Percentiles rank a stretch among this genome's conserved stretches.
phyloP scores from a whole-genome alignment of 495 filamentous ascomycete species.

The Daldinia bambusicola region DNA sequence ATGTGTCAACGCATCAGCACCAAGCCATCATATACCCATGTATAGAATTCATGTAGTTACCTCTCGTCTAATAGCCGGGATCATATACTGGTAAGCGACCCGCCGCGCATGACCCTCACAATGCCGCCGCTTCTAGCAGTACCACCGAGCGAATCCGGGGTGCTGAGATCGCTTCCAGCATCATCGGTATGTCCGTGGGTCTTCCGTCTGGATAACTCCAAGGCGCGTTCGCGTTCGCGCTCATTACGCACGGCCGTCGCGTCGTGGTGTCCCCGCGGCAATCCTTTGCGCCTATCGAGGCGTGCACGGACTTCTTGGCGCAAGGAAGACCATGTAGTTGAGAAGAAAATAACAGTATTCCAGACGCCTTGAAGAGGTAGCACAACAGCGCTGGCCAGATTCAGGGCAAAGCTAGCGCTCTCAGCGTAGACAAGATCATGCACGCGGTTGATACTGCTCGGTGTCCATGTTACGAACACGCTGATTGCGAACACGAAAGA shows the following conservation, averaged over 20 bases:
- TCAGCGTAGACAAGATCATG: slow-evolving; percentile 71
- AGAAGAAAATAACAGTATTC: slow-evolving; percentile 83
- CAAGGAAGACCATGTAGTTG: slow-evolving; percentile 61
- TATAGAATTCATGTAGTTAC: neutral
- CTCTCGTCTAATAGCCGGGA: neutral
- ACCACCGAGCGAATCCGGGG: slow-evolving; percentile 28
- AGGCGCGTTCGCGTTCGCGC: slow-evolving; percentile 77
- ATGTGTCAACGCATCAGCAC: neutral
- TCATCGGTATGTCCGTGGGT: slow-evolving; percentile 35
- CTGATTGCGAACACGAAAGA: slow-evolving; percentile 84
- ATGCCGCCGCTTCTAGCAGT: slow-evolving; percentile 19
- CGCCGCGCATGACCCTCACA: slow-evolving; percentile 39
- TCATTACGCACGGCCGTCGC: slow-evolving; percentile 81
- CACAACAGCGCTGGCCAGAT: slow-evolving; percentile 75
- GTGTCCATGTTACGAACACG: slow-evolving; percentile 84
- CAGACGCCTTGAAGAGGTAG: slow-evolving; percentile 87
- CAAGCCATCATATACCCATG: neutral
- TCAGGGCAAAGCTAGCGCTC: slow-evolving; percentile 69
- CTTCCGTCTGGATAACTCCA: slow-evolving; percentile 62
- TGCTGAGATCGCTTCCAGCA: slow-evolving; percentile 41
- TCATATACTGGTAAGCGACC: slow-evolving; percentile 25
- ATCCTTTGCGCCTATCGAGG: slow-evolving; percentile 26
- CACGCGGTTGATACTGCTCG: slow-evolving; percentile 79
- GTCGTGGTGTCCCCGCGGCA: slow-evolving; percentile 49
- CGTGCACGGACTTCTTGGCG: slow-evolving; percentile 46